Base-by-base conservation (phyloP, 1,284 basidiomycete genomes). In the Pascua guehoae region DNA sequence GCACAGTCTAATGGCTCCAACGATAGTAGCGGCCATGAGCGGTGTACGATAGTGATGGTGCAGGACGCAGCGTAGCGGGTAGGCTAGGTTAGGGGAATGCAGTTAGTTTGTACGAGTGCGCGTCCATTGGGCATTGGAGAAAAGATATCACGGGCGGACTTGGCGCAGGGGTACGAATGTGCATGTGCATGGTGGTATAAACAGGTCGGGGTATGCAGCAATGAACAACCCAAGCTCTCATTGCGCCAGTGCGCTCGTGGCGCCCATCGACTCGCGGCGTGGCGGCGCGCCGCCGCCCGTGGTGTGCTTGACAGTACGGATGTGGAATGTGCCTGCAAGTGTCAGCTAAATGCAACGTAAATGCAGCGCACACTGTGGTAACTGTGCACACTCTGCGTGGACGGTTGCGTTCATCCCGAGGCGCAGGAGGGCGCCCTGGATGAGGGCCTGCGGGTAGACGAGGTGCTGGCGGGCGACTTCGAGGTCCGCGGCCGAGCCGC, bases 341-440 rank as follows among this genome's bases (percentile, higher is more conserved):
- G 53, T 53, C n/a, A 41, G 5, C 5, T 14, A 5, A n/a, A 15
- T 16, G 4, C 32, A 5, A 9, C 11, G 1, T 8, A 38, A 37
- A 3, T 8, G 4, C 15, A 12, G 77, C 84, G 62, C 73, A 91
- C 91, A 93, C 80, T 91, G 89, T 15, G 91, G 91, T 65, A 92
- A 71, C n/a, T 84, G 81, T 2, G 82, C 85, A 4, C 89, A 83
- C 70, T 95, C 91, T 8, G 89, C 86, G 0, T 83, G 79, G 0
- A 94, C 88, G 2, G 82, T 85, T 16, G 83, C 85, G 44, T 86
- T 81, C 62, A 86, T 83, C 12, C 91, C 91, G n/a, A 94, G 77
- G 49, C 90, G 81, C 8, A 82, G 78, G 0, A 94, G 82, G 1
- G 88, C 85, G n/a, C 91, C 91, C 56, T 86, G 84, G 47, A 95